Conservation (phyloP, 2,329 filamentous ascomycete species). For the Alternaria hordeiaustralica region DNA sequence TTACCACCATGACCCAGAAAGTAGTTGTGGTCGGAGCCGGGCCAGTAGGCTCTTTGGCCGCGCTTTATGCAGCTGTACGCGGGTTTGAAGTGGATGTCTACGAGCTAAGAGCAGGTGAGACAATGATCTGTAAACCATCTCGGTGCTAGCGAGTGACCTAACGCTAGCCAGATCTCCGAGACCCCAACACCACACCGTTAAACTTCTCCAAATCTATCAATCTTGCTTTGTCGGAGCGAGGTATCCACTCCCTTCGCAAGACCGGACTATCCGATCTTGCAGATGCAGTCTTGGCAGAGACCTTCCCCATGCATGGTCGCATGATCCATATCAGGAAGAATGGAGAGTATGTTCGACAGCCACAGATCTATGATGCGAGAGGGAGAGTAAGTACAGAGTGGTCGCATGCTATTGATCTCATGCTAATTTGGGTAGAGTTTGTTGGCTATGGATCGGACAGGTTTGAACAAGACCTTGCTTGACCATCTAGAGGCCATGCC, state of each 20-base stretch:
- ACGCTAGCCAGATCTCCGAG: slow-evolving; percentile 75
- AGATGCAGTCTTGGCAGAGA: slow-evolving; percentile 74
- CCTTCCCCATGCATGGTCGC: slow-evolving; percentile 91
- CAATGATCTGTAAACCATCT: not conserved
- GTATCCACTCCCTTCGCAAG: slow-evolving; percentile 83
- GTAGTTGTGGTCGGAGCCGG: slow-evolving; percentile 88
- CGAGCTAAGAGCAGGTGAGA: slow-evolving; percentile 85
- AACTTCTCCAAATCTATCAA: slow-evolving; percentile 99
- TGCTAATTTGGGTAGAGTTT: slow-evolving; percentile 67
- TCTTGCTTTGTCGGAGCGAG: slow-evolving; percentile 88
- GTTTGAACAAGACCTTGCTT: slow-evolving; percentile 81
- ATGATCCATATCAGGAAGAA: slow-evolving; percentile 86
- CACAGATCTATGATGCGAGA: slow-evolving; percentile 90
- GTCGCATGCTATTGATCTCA: not conserved
- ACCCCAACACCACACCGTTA: slow-evolving; percentile 80
- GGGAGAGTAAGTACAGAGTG: slow-evolving; percentile 69
- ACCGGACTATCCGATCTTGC: slow-evolving; percentile 72
- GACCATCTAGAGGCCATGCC: slow-evolving; percentile 82
- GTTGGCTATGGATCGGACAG: slow-evolving; percentile 82
- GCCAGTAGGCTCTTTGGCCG: slow-evolving; percentile 89
- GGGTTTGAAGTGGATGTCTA: slow-evolving; percentile 93
- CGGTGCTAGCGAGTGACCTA: not conserved
- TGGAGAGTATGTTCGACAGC: slow-evolving; percentile 73
- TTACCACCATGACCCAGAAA: slow-evolving; percentile 61
- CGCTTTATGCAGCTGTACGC: slow-evolving; percentile 86